Evolutionary conservation across 2,329 filamentous ascomycete genomes (phyloP).

Genomic region (Sarocladium kiliense): DNA sequence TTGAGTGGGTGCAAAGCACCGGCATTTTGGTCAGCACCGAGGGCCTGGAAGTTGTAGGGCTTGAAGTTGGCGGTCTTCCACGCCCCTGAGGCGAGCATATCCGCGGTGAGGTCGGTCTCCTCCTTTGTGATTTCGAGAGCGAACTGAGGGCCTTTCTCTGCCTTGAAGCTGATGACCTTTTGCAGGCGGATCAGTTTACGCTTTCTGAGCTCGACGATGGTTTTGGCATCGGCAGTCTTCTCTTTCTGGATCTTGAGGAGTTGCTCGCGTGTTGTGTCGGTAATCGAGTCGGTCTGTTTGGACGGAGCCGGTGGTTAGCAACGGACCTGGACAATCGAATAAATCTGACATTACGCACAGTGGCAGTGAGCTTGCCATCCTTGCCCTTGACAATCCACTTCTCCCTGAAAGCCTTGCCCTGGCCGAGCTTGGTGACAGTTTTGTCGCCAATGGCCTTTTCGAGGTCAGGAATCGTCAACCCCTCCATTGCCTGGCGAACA

Average conservation of each 20-base stretch:
- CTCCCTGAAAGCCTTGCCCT: conserved; percentile 87
- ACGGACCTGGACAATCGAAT: neutral
- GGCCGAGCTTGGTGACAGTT: conserved; percentile 73
- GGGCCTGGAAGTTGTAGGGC: conserved; percentile 70
- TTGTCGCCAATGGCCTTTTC: conserved; percentile 67
- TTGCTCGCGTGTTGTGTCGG: conserved; percentile 73
- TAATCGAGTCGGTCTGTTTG: conserved; percentile 61
- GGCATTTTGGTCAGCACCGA: conserved; percentile 56
- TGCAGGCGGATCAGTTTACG: conserved; percentile 80
- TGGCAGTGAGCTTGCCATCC: conserved; percentile 49
- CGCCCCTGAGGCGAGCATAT: conserved; percentile 81
- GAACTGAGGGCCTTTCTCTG: conserved; percentile 82
- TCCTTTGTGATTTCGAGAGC: conserved; percentile 85
- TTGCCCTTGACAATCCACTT: conserved; percentile 64
- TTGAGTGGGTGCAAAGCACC: conserved; percentile 68
- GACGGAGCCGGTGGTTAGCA: conserved; percentile 8
- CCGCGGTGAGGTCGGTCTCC: conserved; percentile 89
- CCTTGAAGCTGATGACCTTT: conserved; percentile 80
- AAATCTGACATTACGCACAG: conserved; percentile 30
- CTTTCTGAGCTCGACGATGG: conserved; percentile 79
- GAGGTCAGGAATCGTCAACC: conserved; percentile 73
- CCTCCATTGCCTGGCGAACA: conserved; percentile 66
- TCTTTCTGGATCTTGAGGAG: conserved; percentile 68
- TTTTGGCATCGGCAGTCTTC: conserved; percentile 68
- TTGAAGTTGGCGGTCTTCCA: conserved; percentile 95